Base-by-base conservation (phyloP, 768 basidiomycete genomes). In the Hysterangium stoloniferum region DNA sequence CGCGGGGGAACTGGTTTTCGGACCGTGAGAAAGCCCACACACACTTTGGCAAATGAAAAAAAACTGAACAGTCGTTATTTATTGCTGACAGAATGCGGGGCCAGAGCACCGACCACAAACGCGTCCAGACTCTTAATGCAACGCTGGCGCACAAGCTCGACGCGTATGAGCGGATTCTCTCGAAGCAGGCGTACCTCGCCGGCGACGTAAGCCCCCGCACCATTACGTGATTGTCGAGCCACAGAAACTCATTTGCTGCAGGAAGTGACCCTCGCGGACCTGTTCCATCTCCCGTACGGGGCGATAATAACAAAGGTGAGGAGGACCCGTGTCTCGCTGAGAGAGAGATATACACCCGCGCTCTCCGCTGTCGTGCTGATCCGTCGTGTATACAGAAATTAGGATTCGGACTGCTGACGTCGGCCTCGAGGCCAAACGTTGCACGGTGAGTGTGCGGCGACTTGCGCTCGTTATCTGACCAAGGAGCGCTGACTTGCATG, bases 201-300 rank as follows among this genome's bases (percentile, higher is more conserved):
- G 81, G 82, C n/a, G 66, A 78, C 54, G 79, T 76, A 53, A 46
- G 71, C 63, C 19, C 37, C 45, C 22, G 27, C 31, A 20, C 15
- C 25, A 27, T 31, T 32, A 48, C 36, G 31, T 48, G 46, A 34
- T 20, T 20, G 44, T n/a, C 41, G 41, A 12, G n/a, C 4, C n/a
- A 8, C n/a, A 15, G 4, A 31, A 11, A 28, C 15, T 41, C 15
- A 35, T 25, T 11, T 13, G 24, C 20, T 33, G 7, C 52, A 74
- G 67, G 57, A 62, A 25, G 19, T 83, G 46, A 79, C 77, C 6
- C 65, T 82, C 1, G 78, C 75, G 3, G 82, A 83, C 58, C 66
- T 83, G 9, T 74, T 72, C 62, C 79, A 81, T 59, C 59, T 82
- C 28, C 72, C 79, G 0, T 73, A 71, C 43, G 75, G 71, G 17